These are phyloP conservation scores for Fusarium praegraminearum DNA, from an alignment of 2,329 filamentous ascomycete genomes.

Conservation along the genomic window DNA sequence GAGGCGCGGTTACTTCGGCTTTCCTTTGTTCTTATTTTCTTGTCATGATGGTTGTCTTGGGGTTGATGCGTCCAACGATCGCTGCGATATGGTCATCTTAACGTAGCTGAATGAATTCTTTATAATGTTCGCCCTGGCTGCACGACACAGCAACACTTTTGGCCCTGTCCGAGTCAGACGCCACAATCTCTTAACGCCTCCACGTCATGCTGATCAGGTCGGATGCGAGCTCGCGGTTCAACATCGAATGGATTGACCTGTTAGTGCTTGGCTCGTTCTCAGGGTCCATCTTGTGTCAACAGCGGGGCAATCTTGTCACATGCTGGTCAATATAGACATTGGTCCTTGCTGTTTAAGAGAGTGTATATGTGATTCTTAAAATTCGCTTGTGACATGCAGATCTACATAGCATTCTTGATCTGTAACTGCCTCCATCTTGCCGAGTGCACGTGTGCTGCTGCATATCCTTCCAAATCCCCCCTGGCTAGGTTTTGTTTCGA, in stretches of 20 bases:
- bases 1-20: slow-evolving; percentile 57
- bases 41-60: slow-evolving; percentile 54
- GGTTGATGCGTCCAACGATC: slow-evolving; percentile 55
- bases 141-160: neutral
- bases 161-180: slow-evolving; percentile 6
- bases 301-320: slow-evolving; percentile 32
- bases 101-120: slow-evolving; percentile 56
- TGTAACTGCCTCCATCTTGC: slow-evolving; percentile 3
- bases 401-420: slow-evolving; percentile 10
- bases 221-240: neutral
- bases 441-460: slow-evolving; percentile 11
- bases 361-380: neutral
- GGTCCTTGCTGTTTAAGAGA: neutral
- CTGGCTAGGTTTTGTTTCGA: slow-evolving; percentile 6
- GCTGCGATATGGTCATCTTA: slow-evolving; percentile 54
- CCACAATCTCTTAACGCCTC: slow-evolving; percentile 25
- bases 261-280: slow-evolving; percentile 26
- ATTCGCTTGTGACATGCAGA: neutral
- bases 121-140: slow-evolving; percentile 48
- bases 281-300: slow-evolving; percentile 22
- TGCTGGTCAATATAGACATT: neutral
- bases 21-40: slow-evolving; percentile 56
- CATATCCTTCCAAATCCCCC: slow-evolving; percentile 5
- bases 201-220: slow-evolving; percentile 32
- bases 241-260: neutral